Percentiles rank a stretch among this genome's conserved stretches.
phyloP scores from a whole-genome alignment of 169 alveolate species.

The Plasmodium berghei region DNA sequence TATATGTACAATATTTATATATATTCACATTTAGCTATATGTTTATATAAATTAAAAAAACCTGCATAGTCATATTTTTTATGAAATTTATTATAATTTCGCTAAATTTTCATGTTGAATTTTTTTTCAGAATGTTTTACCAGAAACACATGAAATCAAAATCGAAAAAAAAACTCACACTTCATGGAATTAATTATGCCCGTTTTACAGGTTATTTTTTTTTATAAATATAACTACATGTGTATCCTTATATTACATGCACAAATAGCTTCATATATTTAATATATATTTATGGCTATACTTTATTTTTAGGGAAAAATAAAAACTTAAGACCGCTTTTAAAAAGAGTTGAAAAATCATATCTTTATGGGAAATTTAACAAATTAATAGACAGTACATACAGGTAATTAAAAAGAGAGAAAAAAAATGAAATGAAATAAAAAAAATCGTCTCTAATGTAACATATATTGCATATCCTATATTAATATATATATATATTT shows the following conservation, averaged over 20 bases:
- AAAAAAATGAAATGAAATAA: not conserved
- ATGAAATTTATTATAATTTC: not conserved
- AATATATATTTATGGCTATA: not conserved
- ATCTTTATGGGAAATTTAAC: constrained; percentile 88
- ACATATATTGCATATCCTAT: not conserved
- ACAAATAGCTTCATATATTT: not conserved
- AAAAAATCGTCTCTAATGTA: not conserved
- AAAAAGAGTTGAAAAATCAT: constrained; percentile 86
- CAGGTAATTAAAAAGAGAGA: constrained; percentile 22
- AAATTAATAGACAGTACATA: constrained; percentile 78
- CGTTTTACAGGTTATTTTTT: constrained; percentile 75
- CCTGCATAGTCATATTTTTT: not conserved
- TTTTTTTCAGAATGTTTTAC: constrained; percentile 64
- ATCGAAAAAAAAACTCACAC: constrained; percentile 77
- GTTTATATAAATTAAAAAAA: not conserved
- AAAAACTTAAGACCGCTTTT: constrained; percentile 86
- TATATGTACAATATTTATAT: not conserved
- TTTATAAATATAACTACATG: not conserved
- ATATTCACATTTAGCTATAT: not conserved
- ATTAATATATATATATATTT: not conserved
- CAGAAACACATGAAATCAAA: constrained; percentile 50
- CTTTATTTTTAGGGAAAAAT: constrained; percentile 78
- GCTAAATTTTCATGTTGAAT: not conserved
- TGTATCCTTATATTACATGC: not conserved
- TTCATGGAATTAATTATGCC: constrained; percentile 85